Evolutionary conservation across 208 protist genomes (phyloP).

Genomic region (Leishmania aethiopica): DNA sequence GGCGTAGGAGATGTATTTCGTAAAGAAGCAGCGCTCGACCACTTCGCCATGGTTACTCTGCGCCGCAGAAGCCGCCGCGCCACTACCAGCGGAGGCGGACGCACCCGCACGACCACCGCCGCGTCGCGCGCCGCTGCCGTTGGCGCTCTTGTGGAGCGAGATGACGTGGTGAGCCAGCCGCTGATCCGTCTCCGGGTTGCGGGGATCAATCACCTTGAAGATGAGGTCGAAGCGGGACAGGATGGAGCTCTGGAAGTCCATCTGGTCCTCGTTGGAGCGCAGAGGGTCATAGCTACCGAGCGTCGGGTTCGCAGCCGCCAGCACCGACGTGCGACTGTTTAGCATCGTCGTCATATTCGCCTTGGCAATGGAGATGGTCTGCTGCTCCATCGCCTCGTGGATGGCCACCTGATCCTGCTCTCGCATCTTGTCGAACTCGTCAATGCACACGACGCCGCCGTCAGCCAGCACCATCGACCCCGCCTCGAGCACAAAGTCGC

Average conservation of each 20-base stretch:
- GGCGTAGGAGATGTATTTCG: slow-evolving; percentile 96
- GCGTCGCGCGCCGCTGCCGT: slow-evolving; percentile 20
- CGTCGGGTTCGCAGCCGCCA: slow-evolving; percentile 99
- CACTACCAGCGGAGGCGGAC: slow-evolving; percentile 53
- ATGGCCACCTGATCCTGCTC: slow-evolving; percentile 98
- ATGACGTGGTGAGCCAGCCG: slow-evolving; percentile 97
- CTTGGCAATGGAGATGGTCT: slow-evolving; percentile 99
- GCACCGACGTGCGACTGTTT: slow-evolving; percentile 98
- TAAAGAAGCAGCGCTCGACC: slow-evolving; percentile 90
- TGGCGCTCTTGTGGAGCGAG: slow-evolving; percentile 94
- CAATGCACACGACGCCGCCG: slow-evolving; percentile 99
- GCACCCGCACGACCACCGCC: slow-evolving; percentile 8
- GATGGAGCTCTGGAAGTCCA: slow-evolving; percentile 98
- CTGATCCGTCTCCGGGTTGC: slow-evolving; percentile 93
- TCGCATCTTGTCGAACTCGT: slow-evolving; percentile 99
- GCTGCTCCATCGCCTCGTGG: slow-evolving; percentile 99
- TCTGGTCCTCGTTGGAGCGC: slow-evolving; percentile 91
- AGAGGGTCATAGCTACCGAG: slow-evolving; percentile 94
- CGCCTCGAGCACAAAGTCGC: slow-evolving; percentile 99
- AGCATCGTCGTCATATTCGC: slow-evolving; percentile 99
- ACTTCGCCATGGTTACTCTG: slow-evolving; percentile 5
- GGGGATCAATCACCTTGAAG: slow-evolving; percentile 99
- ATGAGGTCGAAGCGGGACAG: slow-evolving; percentile 99
- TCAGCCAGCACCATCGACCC: slow-evolving; percentile 99
- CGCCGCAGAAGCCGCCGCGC: slow-evolving; percentile 29